Percentiles rank a stretch among this genome's conserved stretches.
These are phyloP conservation scores for Wallacemonas collosoma DNA, from an alignment of 208 protist genomes.

Conservation along the genomic window DNA sequence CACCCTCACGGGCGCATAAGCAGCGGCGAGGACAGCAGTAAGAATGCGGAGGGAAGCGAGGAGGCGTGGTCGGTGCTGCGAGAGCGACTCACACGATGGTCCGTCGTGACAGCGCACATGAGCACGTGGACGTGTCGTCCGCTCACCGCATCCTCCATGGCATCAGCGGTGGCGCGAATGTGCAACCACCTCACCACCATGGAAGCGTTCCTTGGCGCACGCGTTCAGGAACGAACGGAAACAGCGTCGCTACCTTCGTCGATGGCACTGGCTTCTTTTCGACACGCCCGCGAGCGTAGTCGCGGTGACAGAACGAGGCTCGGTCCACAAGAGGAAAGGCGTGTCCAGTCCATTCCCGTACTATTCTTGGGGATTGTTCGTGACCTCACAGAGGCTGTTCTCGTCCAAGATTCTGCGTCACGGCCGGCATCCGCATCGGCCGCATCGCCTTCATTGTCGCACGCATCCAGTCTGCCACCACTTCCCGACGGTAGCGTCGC, in stretches of 20 bases:
- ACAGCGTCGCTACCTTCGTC: too few relatives aligned
- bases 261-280: too few relatives aligned
- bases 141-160: background rate
- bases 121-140: background rate
- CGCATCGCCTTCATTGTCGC: background rate
- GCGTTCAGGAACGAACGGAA: background rate
- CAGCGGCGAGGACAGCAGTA: too few relatives aligned
- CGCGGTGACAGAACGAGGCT: background rate
- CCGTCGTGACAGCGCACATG: constrained; percentile 1
- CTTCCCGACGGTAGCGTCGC: constrained; percentile 29
- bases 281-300: too few relatives aligned
- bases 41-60: background rate
- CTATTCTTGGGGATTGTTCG: constrained; percentile 38
- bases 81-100: background rate
- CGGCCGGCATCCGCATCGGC: background rate
- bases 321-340: background rate
- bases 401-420: background rate
- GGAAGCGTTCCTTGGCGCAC: constrained; percentile 30
- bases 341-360: constrained; percentile 3
- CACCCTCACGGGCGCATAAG: too few relatives aligned
- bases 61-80: constrained; percentile 6
- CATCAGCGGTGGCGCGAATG: constrained; percentile 22
- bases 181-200: constrained; percentile 50
- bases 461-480: constrained; percentile 12
- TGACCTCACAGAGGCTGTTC: constrained; percentile 27